phyloP scores from a whole-genome alignment of 2,329 filamentous ascomycete species.

The Emergomyces africanus region DNA sequence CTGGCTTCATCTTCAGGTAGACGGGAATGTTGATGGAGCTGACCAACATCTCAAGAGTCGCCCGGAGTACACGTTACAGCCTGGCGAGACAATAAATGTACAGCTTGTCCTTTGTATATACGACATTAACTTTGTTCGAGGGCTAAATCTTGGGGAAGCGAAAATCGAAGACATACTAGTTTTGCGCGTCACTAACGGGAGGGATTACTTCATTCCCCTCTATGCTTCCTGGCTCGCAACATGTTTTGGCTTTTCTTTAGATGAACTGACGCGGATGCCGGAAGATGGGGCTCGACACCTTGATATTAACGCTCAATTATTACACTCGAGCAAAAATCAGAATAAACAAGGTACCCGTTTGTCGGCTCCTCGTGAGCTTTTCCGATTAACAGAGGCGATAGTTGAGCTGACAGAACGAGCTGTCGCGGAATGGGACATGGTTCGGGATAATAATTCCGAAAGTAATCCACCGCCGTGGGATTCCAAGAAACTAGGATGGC shows the following conservation, averaged over 20 bases:
- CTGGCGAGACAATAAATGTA: slow-evolving; percentile 68
- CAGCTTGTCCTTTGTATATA: slow-evolving; percentile 56
- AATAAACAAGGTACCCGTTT: slow-evolving; percentile 39
- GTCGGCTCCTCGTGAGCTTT: slow-evolving; percentile 78
- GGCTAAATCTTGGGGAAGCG: slow-evolving; percentile 55
- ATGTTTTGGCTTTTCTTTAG: slow-evolving; percentile 72
- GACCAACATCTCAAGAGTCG: slow-evolving; percentile 12
- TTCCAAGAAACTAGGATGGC: slow-evolving; percentile 41
- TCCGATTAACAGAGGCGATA: slow-evolving; percentile 74
- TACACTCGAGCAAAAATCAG: slow-evolving; percentile 19
- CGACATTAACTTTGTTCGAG: slow-evolving; percentile 49
- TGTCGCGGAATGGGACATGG: slow-evolving; percentile 52
- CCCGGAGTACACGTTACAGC: slow-evolving; percentile 56
- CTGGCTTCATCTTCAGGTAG: slow-evolving; percentile 62
- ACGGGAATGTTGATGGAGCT: slow-evolving; percentile 35
- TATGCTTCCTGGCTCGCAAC: slow-evolving; percentile 68
- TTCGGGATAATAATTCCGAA: slow-evolving; percentile 19
- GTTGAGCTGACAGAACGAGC: slow-evolving; percentile 46
- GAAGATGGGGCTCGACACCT: slow-evolving; percentile 65
- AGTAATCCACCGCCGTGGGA: slow-evolving; percentile 40
- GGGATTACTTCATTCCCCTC: slow-evolving; percentile 84
- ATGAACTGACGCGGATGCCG: slow-evolving; percentile 75
- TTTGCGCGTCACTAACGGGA: slow-evolving; percentile 66
- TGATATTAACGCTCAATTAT: slow-evolving; percentile 26
- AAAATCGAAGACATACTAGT: slow-evolving; percentile 78